Base-by-base conservation (phyloP, 192 early-diverging fungal genomes). In the Dissophora ornata region DNA sequence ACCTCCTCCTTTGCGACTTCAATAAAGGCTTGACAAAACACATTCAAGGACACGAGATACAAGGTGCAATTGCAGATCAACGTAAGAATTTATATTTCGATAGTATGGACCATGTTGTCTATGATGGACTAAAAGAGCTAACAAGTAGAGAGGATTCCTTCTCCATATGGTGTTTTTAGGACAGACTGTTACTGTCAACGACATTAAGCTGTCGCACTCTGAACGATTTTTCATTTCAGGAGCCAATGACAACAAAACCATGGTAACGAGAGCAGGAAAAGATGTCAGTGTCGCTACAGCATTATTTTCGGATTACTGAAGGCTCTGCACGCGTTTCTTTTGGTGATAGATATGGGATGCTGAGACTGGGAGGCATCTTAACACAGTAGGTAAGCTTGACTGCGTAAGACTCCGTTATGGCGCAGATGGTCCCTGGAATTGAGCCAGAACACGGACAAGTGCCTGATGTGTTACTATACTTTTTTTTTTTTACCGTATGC, bases 161-260 rank as follows among this genome's bases (percentile, higher is more conserved):
- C 25, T 48, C 12, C 0, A 45, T 18, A 26, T 55, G 15, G 4
- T 4, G 7, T 2, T 11, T 58, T 0, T 45, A 74, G 70, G 29
- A 15, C 46, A 55, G 51, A 38, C 45, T 1, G 50, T 36, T 10
- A 67, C 73, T 6, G 64, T 77, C 45, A 77, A 77, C 26, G 73
- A 77, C 5, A 57, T 77, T 36, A 77, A 77, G 33, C 46, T 67
- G 1, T 67, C 64, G 0, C 47, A 62, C 34, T 77, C 73, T 0
- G 34, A 67, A 34, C 29, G 30, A 8, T 77, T 77, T 45, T 62
- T 77, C 0, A 61, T 67, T 16, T 67, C 64, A 1, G 73, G 73
- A 1, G 58, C 64, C 0, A 52, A 67, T 21, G 73, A 77, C 29
- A 33, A 55, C 53, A 54, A 51, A 26, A 45, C 57, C 4, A 77